phyloP scores from a whole-genome alignment of 768 basidiomycete genomes.

The Xerocomellus chrysenteron region DNA sequence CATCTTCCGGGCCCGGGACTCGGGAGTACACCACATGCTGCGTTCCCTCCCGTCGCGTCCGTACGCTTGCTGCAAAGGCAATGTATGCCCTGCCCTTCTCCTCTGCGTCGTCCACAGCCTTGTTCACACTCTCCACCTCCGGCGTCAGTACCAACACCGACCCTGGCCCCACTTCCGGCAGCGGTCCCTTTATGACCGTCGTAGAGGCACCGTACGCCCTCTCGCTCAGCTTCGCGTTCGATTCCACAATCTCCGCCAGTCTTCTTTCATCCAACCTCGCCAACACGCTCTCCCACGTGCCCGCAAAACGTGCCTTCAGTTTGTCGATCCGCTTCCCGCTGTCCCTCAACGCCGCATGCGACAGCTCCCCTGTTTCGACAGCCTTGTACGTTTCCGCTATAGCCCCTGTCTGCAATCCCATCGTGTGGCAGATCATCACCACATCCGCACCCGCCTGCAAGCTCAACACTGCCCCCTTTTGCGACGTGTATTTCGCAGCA shows the following conservation, averaged over 20 bases:
- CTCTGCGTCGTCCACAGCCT: slow-evolving; percentile 59
- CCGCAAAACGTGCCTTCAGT: slow-evolving; percentile 53
- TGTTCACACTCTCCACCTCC: slow-evolving; percentile 53
- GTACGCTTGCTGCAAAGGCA: slow-evolving; percentile 44
- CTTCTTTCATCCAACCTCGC: slow-evolving; percentile 26
- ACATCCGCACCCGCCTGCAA: slow-evolving; percentile 66
- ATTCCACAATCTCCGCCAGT: slow-evolving; percentile 32
- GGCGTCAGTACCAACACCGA: slow-evolving; percentile 55
- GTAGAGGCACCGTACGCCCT: slow-evolving; percentile 49
- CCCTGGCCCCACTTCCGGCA: slow-evolving; percentile 31
- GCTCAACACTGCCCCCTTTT: slow-evolving; percentile 51
- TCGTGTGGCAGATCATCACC: slow-evolving; percentile 73
- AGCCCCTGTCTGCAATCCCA: slow-evolving; percentile 51
- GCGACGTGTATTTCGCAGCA: slow-evolving; percentile 38
- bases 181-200: slow-evolving; percentile 45
- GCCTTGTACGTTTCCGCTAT: slow-evolving; percentile 53
- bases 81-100: slow-evolving; percentile 51
- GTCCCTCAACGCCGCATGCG: slow-evolving; percentile 35
- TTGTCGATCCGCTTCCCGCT: slow-evolving; percentile 47
- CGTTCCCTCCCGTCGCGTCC: slow-evolving; percentile 28
- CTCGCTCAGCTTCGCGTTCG: slow-evolving; percentile 42
- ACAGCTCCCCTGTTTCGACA: slow-evolving; percentile 43
- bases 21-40: slow-evolving; percentile 50
- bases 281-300: slow-evolving; percentile 44
- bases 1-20: slow-evolving; percentile 2